Evolutionary conservation across 768 basidiomycete genomes (phyloP).

Genomic region (Boletellus sp.): DNA sequence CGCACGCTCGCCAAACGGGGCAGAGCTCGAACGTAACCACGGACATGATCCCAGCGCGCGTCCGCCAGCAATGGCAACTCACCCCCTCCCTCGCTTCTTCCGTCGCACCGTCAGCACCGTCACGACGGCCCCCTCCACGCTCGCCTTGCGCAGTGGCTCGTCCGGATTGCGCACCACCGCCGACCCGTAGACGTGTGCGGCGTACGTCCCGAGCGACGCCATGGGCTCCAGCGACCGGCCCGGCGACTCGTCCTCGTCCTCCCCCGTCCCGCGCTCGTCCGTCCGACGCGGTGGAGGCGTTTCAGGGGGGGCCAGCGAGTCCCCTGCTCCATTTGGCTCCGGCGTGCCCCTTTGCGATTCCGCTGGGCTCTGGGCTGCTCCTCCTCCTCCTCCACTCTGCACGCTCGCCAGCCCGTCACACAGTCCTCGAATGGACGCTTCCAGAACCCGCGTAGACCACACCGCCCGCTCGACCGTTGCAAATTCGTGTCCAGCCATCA

Average conservation of each 20-base stretch:
- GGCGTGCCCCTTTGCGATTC: slow-evolving; percentile 39
- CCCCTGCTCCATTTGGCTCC: slow-evolving; percentile 31
- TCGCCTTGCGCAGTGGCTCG: slow-evolving; percentile 25
- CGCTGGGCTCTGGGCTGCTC: slow-evolving; percentile 14
- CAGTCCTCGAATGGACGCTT: slow-evolving; percentile 62
- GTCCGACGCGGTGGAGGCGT: slow-evolving; percentile 47
- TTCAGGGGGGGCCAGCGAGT: slow-evolving; percentile 29
- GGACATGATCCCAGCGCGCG: too few species aligned
- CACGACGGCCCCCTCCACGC: slow-evolving; percentile 31
- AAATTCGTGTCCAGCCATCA: slow-evolving; percentile 78
- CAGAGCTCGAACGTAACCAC: too few species aligned
- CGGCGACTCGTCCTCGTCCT: slow-evolving; percentile 50
- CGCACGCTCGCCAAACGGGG: too few species aligned
- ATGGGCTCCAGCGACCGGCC: slow-evolving; percentile 49
- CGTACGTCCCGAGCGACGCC: slow-evolving; percentile 57
- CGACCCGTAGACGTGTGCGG: slow-evolving; percentile 57
- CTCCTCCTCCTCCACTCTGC: too few species aligned
- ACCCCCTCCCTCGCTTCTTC: slow-evolving; percentile 39
- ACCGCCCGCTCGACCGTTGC: slow-evolving; percentile 59
- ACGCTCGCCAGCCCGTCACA: slow-evolving; percentile 56
- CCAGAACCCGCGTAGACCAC: slow-evolving; percentile 68
- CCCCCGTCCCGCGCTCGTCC: too few species aligned
- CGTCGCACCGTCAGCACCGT: slow-evolving; percentile 61
- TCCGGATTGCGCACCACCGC: slow-evolving; percentile 48
- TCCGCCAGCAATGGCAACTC: neutral